Evolutionary conservation across 495 filamentous ascomycete species (phyloP).

Genomic region (Penicillium dipodomyicola): DNA sequence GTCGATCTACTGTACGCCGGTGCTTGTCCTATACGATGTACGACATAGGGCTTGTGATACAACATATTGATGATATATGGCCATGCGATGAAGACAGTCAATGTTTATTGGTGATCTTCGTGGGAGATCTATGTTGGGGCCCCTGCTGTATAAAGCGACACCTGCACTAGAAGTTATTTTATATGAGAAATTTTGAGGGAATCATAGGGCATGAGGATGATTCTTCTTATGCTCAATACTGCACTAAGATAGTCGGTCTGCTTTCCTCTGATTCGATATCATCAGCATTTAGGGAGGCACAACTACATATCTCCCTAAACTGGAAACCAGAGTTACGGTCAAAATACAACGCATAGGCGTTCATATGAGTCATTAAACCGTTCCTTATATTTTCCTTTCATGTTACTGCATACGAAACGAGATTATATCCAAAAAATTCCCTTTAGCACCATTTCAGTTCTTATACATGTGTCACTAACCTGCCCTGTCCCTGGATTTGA

Average conservation of each 20-base stretch:
- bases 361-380: no score
- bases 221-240: neutral
- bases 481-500: no score
- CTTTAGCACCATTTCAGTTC: no score
- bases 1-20: constrained; percentile 4
- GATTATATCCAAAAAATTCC: no score
- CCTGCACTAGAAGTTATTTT: neutral
- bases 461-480: no score
- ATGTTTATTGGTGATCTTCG: constrained; percentile 1
- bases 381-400: no score
- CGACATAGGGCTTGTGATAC: neutral
- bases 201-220: neutral
- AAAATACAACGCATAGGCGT: neutral
- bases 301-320: neutral
- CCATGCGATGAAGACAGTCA: neutral
- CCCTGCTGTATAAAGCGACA: neutral
- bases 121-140: neutral
- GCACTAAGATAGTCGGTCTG: neutral
- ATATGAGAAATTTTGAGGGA: neutral
- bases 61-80: neutral
- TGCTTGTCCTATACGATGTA: neutral
- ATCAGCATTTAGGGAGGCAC: neutral
- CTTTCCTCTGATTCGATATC: neutral
- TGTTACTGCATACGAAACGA: no score
- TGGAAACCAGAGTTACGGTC: neutral